phyloP scores from a whole-genome alignment of 2,329 filamentous ascomycete species.

The Xylariaceae sp. region DNA sequence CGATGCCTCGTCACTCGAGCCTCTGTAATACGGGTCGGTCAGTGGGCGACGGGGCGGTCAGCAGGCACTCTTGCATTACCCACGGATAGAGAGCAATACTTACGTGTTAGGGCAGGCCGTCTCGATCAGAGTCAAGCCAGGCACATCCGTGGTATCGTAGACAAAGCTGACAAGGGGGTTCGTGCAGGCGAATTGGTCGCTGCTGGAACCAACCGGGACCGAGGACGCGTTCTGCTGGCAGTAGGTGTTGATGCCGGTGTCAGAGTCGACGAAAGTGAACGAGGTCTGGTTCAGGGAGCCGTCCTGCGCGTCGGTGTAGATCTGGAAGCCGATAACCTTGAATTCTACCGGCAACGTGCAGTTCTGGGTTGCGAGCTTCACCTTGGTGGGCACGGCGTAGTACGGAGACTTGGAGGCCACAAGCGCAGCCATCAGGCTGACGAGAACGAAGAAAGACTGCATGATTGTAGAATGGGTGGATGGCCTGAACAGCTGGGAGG shows the following conservation, averaged over 20 bases:
- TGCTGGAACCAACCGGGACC: slow-evolving; percentile 6
- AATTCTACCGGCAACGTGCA: slow-evolving; percentile 16
- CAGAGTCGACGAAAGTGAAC: slow-evolving; percentile 15
- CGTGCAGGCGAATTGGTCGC: slow-evolving; percentile 16
- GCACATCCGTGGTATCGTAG: slow-evolving; percentile 14
- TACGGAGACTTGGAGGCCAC: slow-evolving; percentile 12
- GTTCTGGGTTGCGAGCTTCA: slow-evolving; percentile 6
- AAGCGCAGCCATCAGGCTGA: slow-evolving; percentile 11
- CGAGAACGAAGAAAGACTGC: slow-evolving; percentile 7
- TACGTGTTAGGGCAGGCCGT: slow-evolving; percentile 16
- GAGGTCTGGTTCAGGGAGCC: slow-evolving; percentile 11
- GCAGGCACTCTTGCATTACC: background rate
- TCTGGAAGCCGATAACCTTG: slow-evolving; percentile 13
- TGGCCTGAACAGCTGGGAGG: background rate
- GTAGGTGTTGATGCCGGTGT: slow-evolving; percentile 16
- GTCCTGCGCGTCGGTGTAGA: slow-evolving; percentile 12
- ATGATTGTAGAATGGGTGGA: slow-evolving; percentile 6
- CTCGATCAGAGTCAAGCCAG: slow-evolving; percentile 17
- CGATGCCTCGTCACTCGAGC: too few species aligned
- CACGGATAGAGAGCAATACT: too few species aligned
- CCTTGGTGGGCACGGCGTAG: slow-evolving; percentile 13
- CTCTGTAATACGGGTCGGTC: slow-evolving; percentile 11
- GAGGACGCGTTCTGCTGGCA: slow-evolving; percentile 17
- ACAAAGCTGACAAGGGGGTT: slow-evolving; percentile 17
- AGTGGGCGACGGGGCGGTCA: too few species aligned